A percentile compares a stretch with the other conserved stretches of the same genome.
phyloP scores from a whole-genome alignment of 2,329 filamentous ascomycete genomes.

The Fusarium staphyleae region DNA sequence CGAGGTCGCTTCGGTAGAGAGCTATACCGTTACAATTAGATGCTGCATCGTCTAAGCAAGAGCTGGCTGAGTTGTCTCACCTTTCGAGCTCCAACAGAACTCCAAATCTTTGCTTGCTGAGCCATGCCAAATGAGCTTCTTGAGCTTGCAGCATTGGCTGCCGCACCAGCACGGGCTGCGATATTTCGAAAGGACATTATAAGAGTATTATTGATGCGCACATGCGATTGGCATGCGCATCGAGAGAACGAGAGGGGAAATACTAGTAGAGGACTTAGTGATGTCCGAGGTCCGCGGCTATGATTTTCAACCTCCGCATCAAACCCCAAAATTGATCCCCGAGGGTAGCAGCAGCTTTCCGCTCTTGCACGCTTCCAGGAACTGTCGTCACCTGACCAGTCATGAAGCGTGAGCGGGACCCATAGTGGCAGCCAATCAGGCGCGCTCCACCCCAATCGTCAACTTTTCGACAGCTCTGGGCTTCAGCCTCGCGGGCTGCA shows the following conservation, averaged over 20 bases:
- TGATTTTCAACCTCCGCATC: slow-evolving; percentile 44
- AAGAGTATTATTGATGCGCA: slow-evolving; percentile 49
- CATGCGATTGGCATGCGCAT: slow-evolving; percentile 46
- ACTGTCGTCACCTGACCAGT: slow-evolving; percentile 34
- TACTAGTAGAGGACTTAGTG: slow-evolving; percentile 22
- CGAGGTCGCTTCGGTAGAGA: slow-evolving; percentile 46
- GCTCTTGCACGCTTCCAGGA: slow-evolving; percentile 8
- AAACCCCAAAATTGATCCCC: slow-evolving; percentile 40
- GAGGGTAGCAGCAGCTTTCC: slow-evolving; percentile 35
- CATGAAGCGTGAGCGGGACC: neutral
- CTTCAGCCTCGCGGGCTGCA: slow-evolving; percentile 47
- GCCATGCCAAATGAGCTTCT: slow-evolving; percentile 69
- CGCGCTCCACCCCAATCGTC: slow-evolving; percentile 16
- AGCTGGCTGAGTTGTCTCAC: slow-evolving; percentile 30
- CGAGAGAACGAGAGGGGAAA: slow-evolving; percentile 32
- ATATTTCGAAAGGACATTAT: slow-evolving; percentile 66
- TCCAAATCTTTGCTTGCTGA: slow-evolving; percentile 76
- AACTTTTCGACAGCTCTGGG: slow-evolving; percentile 45
- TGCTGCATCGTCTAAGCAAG: neutral
- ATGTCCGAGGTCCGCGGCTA: slow-evolving; percentile 41
- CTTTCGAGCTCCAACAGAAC: slow-evolving; percentile 55
- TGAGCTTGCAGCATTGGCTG: slow-evolving; percentile 55
- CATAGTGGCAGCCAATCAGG: slow-evolving; percentile 41
- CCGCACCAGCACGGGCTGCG: slow-evolving; percentile 60
- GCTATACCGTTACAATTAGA: slow-evolving; percentile 39